Evolutionary conservation across 805 yeast species (phyloP), one percentile per base, ranked within the genome.

Genomic region (Wickerhamomyces chaumierensis): DNA sequence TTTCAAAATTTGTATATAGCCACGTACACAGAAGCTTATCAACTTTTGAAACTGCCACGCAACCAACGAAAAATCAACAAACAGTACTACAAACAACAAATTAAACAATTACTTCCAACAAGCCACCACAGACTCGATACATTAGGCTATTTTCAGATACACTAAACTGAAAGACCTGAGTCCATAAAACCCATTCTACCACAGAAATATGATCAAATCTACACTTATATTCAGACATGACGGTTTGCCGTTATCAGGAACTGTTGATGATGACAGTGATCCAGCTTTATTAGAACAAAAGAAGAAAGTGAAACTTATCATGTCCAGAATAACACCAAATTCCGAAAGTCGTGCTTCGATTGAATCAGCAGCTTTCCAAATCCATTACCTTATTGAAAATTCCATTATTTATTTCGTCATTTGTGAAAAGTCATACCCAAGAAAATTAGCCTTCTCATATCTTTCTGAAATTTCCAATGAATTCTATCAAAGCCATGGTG

Each of bases 191-290:
- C 23, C 6, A 21, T 21, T 21, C 9, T 21, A 21, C 23, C 23
- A 21, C 9, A 21, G 23, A 21, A 7, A 7, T 21, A 50, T 79
- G 85, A 81, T 79, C 45, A 69, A 69, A 49, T 78, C 85, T 1
- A 79, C 86, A 0, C 60, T 78, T 36, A 73, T 79, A 17, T 78
- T 73, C 54, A 65, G 85, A 49, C 72, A 69, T 39, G 85, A 78
- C 51, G 87, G 92, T 18, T 76, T 92, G 36, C 97, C 98, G 21
- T 68, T 90, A 39, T 77, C 94, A 42, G 95, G 95, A 6, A 82
- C 95, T 2, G 88, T 85, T 12, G 97, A 90, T 55, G 84, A 80
- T 46, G 87, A 82, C 45, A 68, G 71, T 31, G 76, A 72, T 44
- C 66, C 78, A 1, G 64, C 66, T 4, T 64, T 90, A 34, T 53